These are phyloP conservation scores for Adansonia gregorii DNA, from an alignment of 441 rosid species.

Conservation along the genomic window DNA sequence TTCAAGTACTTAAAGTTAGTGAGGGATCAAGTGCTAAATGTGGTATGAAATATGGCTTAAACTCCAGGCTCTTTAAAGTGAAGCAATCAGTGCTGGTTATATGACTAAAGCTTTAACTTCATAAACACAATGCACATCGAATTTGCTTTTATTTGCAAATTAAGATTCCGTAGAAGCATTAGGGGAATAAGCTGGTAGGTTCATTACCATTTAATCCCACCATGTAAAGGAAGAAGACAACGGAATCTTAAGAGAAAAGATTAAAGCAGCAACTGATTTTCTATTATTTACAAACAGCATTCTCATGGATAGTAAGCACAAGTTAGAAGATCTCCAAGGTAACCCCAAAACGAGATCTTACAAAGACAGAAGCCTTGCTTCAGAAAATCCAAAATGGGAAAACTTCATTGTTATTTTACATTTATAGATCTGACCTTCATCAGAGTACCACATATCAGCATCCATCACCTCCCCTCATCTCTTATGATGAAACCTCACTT, in stretches of 20 bases:
- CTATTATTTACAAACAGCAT: constrained; percentile 11
- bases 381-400: neutral
- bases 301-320: constrained; percentile 25
- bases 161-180: neutral
- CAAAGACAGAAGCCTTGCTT: neutral
- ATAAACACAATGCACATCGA: neutral
- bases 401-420: neutral
- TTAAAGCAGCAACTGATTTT: constrained; percentile 7
- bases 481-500: constrained; percentile 92
- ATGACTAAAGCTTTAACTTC: neutral
- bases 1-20: neutral
- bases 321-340: constrained; percentile 42
- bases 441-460: neutral
- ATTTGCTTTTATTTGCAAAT: too few relatives aligned
- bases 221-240: neutral
- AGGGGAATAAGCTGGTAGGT: neutral
- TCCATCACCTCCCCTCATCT: constrained; percentile 43
- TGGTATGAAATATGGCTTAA: neutral
- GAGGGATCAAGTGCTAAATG: neutral
- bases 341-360: constrained; percentile 62
- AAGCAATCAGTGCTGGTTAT: neutral
- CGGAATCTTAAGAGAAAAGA: constrained; percentile 10
- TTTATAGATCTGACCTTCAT: constrained; percentile 18
- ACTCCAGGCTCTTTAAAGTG: neutral
- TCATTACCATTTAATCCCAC: neutral